Base-by-base conservation (phyloP, 2,329 filamentous ascomycete species). In the Zasmidium cellare region DNA sequence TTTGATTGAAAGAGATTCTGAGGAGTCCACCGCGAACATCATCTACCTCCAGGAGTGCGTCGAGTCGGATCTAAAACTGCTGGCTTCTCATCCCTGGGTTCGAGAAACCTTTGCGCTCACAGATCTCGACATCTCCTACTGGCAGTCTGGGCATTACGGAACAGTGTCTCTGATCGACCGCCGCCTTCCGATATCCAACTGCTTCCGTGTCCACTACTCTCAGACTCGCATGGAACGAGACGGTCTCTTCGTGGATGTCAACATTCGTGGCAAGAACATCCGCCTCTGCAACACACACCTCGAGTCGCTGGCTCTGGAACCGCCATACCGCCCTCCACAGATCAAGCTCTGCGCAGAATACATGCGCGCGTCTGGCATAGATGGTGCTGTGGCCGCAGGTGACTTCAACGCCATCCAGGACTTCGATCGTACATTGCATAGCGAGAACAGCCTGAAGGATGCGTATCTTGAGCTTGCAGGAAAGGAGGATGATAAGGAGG, bases 361-460 rank as follows among this genome's bases (percentile, higher is more conserved):
- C 57, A 75, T 85, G 65, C 75, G 75, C 2, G 67, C 71, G 2
- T 38, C 69, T 0, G 60, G 68, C 9, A 69, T 80, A 0, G 59
- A 76, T 6, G 78, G 75, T 1, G 78, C 76, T 9, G 28, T 1
- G 55, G 84, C 1, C 2, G 82, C 80, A 0, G 84, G 84, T 0
- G 83, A 86, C 65, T 76, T 85, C 46, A 86, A 86, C 60, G 82
- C 83, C 20, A 84, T 85, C 28, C 75, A 84, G 60, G 75, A 75
- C 0, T 84, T 83, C 54, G 83, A 86, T 65, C 65, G 68, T 9
- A 75, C 72, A 0, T 67, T 84, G 9, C 81, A 81, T 53, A 63
- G 65, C 0, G 77, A 82, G 0, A 82, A 83, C 55, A 62, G 67
- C 0, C 76, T 86, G 1, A 72, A 75, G 31, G 84, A 86, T 62